Evolutionary conservation across 1,284 basidiomycete genomes (phyloP), one percentile per base, ranked within the genome.

Genomic region (Tylopilus sp.): DNA sequence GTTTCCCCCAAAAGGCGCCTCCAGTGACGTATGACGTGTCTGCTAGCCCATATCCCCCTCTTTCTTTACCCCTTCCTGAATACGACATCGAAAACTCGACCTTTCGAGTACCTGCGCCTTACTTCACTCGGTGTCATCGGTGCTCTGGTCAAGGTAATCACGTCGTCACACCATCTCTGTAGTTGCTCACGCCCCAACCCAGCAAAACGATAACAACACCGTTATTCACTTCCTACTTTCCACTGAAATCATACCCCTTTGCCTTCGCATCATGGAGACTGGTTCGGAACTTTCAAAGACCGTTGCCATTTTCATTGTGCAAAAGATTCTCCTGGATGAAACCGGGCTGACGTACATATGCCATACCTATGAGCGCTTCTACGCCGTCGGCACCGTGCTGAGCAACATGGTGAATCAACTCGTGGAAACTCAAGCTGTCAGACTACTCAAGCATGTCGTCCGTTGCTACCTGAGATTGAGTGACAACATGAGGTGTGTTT

Each of bases 31-130:
- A 39, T 51, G 1, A 49, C 20, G 30, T 35, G 30, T 21, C n/a
- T 43, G 21, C 53, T 61, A 92, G 95, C 96, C 24, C 96, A 99
- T 71, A 96, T 99, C 63, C 96, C 96, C 29, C 82, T 99, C 53
- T 99, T 99, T 74, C 80, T 99, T 61, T 99, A 99, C 72, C 96
- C 96, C 9, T 99, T 99, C 75, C 78, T 99, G 59, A 99, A 99
- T 73, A 99, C 96, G 14, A 99, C 94, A 4, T 94, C 91, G 57
- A 99, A 99, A 78, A 99, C 95, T 14, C 83, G 96, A 12, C 96
- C 96, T 3, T 99, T 99, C 66, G 96, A 99, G 75, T 99, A 99
- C 71, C 82, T 99, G 44, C 88, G 96, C 34, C 81, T 99, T 46
- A 99, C 96, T 2, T 97, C 94, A 37, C 82, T 99, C 20, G 96